A percentile compares a stretch with the other conserved stretches of the same genome.
Conservation (phyloP, 257 asterid genomes). For the Fraxinus quadrangulata region DNA sequence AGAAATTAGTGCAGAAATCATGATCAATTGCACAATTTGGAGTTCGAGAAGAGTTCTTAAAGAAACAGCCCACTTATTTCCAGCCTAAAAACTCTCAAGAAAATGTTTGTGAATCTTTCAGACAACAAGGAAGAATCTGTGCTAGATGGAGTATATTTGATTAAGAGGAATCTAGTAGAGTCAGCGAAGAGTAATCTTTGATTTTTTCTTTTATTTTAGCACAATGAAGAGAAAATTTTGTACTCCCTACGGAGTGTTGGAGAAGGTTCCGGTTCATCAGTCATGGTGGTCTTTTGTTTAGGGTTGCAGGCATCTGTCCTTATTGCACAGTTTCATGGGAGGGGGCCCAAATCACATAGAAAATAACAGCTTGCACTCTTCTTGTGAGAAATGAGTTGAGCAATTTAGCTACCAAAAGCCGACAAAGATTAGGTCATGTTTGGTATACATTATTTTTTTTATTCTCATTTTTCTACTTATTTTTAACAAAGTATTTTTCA, state of each 20-base stretch:
- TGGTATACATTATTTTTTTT: too few species aligned
- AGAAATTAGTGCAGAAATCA: slow-evolving; percentile 41
- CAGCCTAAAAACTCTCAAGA: background rate
- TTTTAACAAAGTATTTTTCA: too few species aligned
- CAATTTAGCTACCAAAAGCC: background rate
- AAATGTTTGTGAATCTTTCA: slow-evolving; percentile 10
- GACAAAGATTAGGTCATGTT: too few species aligned
- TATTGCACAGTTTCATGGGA: background rate
- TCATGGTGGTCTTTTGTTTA: background rate
- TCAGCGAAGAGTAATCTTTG: background rate
- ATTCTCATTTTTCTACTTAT: too few species aligned
- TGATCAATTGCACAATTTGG: slow-evolving; percentile 15
- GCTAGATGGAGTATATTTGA: background rate
- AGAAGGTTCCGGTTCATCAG: slow-evolving; percentile 4
- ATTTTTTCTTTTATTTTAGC: background rate
- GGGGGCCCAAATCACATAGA: background rate
- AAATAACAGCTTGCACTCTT: background rate
- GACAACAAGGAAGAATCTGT: slow-evolving; percentile 6
- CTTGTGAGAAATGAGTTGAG: too few species aligned
- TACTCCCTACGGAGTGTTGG: background rate
- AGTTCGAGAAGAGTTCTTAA: too few species aligned
- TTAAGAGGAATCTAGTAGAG: slow-evolving; percentile 28
- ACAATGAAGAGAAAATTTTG: background rate
- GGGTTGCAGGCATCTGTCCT: background rate
- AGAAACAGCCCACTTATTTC: background rate